Base-by-base conservation (phyloP, 768 basidiomycete genomes). In the Termitomyces sp. region DNA sequence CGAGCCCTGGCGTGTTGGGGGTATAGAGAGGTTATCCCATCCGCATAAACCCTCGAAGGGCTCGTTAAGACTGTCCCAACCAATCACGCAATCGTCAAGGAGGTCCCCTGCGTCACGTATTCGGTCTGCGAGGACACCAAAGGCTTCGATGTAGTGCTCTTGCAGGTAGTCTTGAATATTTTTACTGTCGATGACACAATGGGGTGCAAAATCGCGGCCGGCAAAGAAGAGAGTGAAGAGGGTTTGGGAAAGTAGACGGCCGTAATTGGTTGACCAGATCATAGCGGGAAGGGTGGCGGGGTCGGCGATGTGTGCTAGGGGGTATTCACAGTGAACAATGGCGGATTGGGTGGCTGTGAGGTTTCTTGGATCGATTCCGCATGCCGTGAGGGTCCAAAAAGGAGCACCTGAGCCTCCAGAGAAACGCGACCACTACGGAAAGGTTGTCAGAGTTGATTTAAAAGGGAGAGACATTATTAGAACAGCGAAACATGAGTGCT, bases 201-300 rank as follows among this genome's bases (percentile, higher is more conserved):
- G 86, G 0, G 97, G 97, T 0, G 97, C 94, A 69, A 90, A 98
- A 41, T 86, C 84, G 8, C 84, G 81, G 1, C 95, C 95, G 21
- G 89, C 94, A 68, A 91, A 98, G 80, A 98, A 98, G 60, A 99
- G 82, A 7, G 96, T 94, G 75, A 96, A 96, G 53, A 97, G 68
- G 11, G 94, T 96, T 68, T 94, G 90, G 19, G 86, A 85, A 50
- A 89, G 83, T 29, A 98, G 85, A 17, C 90, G 91, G 41, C 90
- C 85, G 67, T 98, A 98, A 68, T 98, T 98, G 25, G 96, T 98
- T 7, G 87, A 85, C 97, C 97, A 99, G 59, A 94, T 83, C 97
- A 99, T 99, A 47, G 89, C 85, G 5, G 97, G 96, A 59, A 94
- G 80, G 0, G 82, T 68, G 2, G 83, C 78, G 0, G 96, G 95